phyloP scores from a whole-genome alignment of 1,139 yeast species.

The Debaryomyces psychrophilus region DNA sequence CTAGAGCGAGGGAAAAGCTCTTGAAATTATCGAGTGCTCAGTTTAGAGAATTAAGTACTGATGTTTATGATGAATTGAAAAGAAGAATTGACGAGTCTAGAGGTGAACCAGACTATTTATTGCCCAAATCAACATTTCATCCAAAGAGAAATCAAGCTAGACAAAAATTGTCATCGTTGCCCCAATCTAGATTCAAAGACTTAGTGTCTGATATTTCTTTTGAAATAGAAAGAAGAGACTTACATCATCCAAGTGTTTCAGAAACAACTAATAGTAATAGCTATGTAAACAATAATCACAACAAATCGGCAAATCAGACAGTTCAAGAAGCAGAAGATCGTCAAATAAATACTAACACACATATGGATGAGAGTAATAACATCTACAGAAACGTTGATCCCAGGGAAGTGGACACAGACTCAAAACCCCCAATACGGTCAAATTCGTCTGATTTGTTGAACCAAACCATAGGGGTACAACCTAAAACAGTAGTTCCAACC shows the following conservation, averaged over 20 bases:
- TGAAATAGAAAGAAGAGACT: slow-evolving; percentile 82
- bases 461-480: slow-evolving; percentile 50
- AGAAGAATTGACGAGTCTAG: slow-evolving; percentile 64
- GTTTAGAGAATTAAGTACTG: slow-evolving; percentile 86
- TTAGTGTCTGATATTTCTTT: slow-evolving; percentile 85
- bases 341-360: slow-evolving; percentile 1
- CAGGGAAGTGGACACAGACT: slow-evolving; percentile 9
- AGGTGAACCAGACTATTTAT: slow-evolving; percentile 63
- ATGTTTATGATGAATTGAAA: slow-evolving; percentile 86
- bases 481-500: slow-evolving; percentile 72
- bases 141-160: slow-evolving; percentile 96
- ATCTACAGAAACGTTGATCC: slow-evolving; percentile 9
- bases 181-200: slow-evolving; percentile 82
- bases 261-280: slow-evolving; percentile 2
- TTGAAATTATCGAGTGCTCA: slow-evolving; percentile 81
- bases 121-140: slow-evolving; percentile 77
- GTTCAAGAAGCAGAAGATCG: background rate
- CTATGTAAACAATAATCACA: slow-evolving; percentile 5
- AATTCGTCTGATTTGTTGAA: slow-evolving; percentile 21
- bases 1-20: slow-evolving; percentile 82
- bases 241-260: slow-evolving; percentile 32
- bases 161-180: slow-evolving; percentile 84
- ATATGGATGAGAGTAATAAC: slow-evolving; percentile 9
- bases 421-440: slow-evolving; percentile 5
- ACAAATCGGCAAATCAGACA: slow-evolving; percentile 1